Evolutionary conservation across 768 basidiomycete species (phyloP), one percentile per base, ranked within the genome.

Genomic region (Psilocybe tampanensis): DNA sequence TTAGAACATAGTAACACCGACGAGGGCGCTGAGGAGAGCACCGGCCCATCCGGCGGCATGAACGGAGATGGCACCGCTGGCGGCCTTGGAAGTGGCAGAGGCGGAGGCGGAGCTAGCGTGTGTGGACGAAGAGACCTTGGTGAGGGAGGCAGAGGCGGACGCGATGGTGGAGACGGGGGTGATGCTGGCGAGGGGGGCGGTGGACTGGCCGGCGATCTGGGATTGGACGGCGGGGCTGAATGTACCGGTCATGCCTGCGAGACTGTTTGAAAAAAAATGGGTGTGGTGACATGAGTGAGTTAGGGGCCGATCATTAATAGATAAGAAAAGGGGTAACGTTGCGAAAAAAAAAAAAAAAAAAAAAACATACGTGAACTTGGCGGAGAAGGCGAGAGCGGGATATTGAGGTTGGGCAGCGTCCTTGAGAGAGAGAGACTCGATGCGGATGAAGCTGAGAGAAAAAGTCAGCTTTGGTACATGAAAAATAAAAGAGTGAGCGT

Each of bases 351-450:
- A n/a, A n/a, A n/a, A n/a, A n/a, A n/a, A n/a, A n/a, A n/a, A n/a
- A n/a, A n/a, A 36, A 6, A 74, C 86, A 61, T 66, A 93, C 92
- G 75, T 75, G 77, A 92, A 94, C 64, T 82, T 83, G 60, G 92
- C 81, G 7, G 91, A 92, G 78, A 93, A 95, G 0, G 90, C 85
- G 60, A 88, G 74, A 44, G 80, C 82, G 3, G 80, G 81, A 74
- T 76, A 89, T 53, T 81, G 74, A 13, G 86, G 72, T 54, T 80
- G 68, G 2, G 66, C 65, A 24, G 84, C 45, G 67, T 89, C 84
- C 68, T 79, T 87, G 43, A 82, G 62, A 52, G 34, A 63, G 33
- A 79, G 60, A 0, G 92, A 92, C 56, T 89, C 81, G 65, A 90
- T 73, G 47, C 91, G 90, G 66, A 95, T 81, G 77, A 95, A 95